Evolutionary conservation across 225 moss, liverwort and hornwort genomes (phyloP).

Genomic region (Takakia lepidozioides): DNA sequence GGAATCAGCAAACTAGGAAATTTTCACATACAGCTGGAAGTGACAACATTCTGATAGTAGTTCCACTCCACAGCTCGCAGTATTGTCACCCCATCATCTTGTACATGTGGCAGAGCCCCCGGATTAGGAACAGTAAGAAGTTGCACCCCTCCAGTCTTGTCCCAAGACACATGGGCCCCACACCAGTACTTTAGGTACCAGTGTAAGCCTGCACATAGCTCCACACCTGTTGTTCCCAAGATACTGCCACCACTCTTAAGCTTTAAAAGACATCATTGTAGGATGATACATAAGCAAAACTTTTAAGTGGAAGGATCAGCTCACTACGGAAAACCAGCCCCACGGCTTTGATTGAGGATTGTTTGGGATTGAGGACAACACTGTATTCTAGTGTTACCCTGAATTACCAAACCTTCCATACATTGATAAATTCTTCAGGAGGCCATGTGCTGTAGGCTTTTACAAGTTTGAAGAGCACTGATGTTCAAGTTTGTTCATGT

Average conservation of each 20-base stretch:
- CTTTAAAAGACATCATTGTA: constrained; percentile 7
- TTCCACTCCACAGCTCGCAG: constrained; percentile 77
- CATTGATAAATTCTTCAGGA: not conserved
- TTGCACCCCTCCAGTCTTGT: constrained; percentile 81
- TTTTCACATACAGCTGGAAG: constrained; percentile 90
- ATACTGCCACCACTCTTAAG: constrained; percentile 40
- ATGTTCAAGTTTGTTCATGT: no score
- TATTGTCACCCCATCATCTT: constrained; percentile 34
- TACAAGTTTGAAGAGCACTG: no score
- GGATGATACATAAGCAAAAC: constrained; percentile 5
- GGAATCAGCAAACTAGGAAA: no score
- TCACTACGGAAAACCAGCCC: not conserved
- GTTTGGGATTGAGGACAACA: not conserved
- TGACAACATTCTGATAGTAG: constrained; percentile 94
- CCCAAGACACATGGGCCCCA: constrained; percentile 82
- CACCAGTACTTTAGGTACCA: constrained; percentile 90
- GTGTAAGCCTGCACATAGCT: constrained; percentile 82
- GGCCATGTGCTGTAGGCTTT: no score
- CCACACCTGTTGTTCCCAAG: constrained; percentile 84
- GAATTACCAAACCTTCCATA: not conserved
- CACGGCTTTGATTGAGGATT: not conserved
- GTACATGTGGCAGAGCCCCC: constrained; percentile 56
- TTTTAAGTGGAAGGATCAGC: not conserved
- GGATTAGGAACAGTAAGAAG: constrained; percentile 54
- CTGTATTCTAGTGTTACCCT: no score